Conservation (phyloP, 192 early-diverging fungal genomes). For the Coemansia sp. region DNA sequence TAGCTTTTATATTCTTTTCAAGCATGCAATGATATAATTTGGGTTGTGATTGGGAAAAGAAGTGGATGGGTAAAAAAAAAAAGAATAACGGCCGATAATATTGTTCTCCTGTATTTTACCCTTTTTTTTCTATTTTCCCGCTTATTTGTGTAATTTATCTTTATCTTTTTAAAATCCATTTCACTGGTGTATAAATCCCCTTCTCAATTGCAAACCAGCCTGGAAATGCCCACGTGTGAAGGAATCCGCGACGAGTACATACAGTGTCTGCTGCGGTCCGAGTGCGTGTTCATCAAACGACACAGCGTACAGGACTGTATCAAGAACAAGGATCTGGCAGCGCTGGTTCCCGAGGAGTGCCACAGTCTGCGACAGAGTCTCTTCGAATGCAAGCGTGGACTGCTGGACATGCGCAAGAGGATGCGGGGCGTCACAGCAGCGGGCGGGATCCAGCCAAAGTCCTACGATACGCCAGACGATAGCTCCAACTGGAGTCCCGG, state of each 20-base stretch:
- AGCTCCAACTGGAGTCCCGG: constrained; percentile 36
- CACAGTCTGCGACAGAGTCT: constrained; percentile 40
- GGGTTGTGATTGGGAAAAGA: too few species aligned
- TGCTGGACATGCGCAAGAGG: constrained; percentile 52
- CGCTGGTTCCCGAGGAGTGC: constrained; percentile 38
- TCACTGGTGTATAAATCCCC: too few species aligned
- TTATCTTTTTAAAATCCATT: not conserved
- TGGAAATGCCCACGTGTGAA: constrained; percentile 47
- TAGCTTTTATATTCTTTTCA: too few species aligned
- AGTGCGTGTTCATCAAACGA: constrained; percentile 49
- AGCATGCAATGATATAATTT: too few species aligned
- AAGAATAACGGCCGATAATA: not conserved
- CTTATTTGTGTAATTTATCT: not conserved
- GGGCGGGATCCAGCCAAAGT: constrained; percentile 10
- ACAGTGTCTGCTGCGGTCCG: constrained; percentile 46
- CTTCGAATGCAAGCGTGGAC: constrained; percentile 55
- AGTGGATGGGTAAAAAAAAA: too few species aligned
- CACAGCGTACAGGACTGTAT: constrained; percentile 46
- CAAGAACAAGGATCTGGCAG: constrained; percentile 39
- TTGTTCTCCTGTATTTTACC: not conserved
- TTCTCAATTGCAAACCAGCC: not conserved
- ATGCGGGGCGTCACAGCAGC: constrained; percentile 50
- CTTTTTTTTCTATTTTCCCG: not conserved
- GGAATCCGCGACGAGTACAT: constrained; percentile 54
- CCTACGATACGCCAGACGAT: constrained; percentile 28